These are phyloP conservation scores for Trichoderma sp. DNA, from an alignment of 2,329 filamentous ascomycete species.

Conservation along the genomic window DNA sequence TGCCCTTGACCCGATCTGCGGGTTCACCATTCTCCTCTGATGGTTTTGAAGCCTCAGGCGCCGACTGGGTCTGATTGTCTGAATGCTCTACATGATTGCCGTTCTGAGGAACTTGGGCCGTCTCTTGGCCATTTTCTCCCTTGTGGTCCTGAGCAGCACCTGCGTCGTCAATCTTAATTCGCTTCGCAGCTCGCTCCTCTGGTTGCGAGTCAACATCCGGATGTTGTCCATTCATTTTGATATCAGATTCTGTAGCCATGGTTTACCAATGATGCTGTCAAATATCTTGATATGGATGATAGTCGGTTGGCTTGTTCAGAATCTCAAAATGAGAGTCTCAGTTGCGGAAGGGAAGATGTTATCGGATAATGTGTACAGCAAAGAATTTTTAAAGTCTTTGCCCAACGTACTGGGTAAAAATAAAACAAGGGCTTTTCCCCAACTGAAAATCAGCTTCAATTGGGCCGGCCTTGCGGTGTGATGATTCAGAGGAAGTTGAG, in stretches of 20 bases:
- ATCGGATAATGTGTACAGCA: background rate
- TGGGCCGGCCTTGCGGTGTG: background rate
- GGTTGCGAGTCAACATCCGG: slow-evolving; percentile 19
- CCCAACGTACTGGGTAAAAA: background rate
- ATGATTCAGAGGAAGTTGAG: background rate
- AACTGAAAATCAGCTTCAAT: background rate
- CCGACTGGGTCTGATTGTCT: slow-evolving; percentile 17
- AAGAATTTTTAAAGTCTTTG: background rate
- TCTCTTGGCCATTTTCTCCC: slow-evolving; percentile 21
- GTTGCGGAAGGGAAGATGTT: background rate
- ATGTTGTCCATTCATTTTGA: slow-evolving; percentile 25
- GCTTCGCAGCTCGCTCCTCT: slow-evolving; percentile 53
- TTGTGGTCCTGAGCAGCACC: slow-evolving; percentile 18
- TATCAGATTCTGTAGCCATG: slow-evolving; percentile 31
- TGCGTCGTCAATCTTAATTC: slow-evolving; percentile 51
- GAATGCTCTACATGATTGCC: slow-evolving; percentile 25
- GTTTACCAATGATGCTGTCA: background rate
- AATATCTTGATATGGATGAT: background rate
- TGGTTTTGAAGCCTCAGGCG: slow-evolving; percentile 13
- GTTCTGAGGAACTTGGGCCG: slow-evolving; percentile 21
- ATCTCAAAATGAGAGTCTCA: background rate
- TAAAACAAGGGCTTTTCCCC: background rate
- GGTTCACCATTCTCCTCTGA: slow-evolving; percentile 22
- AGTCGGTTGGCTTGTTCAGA: background rate
- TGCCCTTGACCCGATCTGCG: slow-evolving; percentile 47